phyloP scores from a whole-genome alignment of 208 protist species.

The Trypanosoma theileri region DNA sequence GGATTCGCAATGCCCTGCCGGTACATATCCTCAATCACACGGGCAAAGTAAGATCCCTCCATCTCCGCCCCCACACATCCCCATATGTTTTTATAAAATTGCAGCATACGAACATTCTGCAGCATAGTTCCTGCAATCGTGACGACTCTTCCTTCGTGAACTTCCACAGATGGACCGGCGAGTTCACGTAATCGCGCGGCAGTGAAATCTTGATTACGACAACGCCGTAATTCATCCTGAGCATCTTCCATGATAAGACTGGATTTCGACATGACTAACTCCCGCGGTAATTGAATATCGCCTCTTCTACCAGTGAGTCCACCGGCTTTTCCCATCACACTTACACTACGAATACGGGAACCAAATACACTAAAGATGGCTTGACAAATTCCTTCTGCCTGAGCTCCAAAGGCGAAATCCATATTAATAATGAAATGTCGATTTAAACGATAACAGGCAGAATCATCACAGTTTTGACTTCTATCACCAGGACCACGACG shows the following conservation, averaged over 20 bases:
- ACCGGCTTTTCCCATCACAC: slow-evolving; percentile 88
- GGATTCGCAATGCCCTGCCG: slow-evolving; percentile 70
- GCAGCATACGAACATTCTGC: slow-evolving; percentile 77
- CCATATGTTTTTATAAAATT: slow-evolving; percentile 85
- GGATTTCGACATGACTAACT: slow-evolving; percentile 85
- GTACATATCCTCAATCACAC: slow-evolving; percentile 81
- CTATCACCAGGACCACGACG: neutral
- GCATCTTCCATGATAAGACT: slow-evolving; percentile 82
- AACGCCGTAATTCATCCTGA: slow-evolving; percentile 82
- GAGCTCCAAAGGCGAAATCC: slow-evolving; percentile 90
- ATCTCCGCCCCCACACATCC: slow-evolving; percentile 86
- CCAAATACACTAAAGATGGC: slow-evolving; percentile 84
- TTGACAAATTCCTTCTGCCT: slow-evolving; percentile 82
- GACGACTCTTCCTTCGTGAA: slow-evolving; percentile 78
- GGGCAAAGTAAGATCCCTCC: slow-evolving; percentile 88
- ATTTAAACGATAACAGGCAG: slow-evolving; percentile 36
- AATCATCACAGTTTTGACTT: slow-evolving; percentile 21
- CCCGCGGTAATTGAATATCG: slow-evolving; percentile 85
- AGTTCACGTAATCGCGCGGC: slow-evolving; percentile 51
- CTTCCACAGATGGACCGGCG: slow-evolving; percentile 41
- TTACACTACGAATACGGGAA: slow-evolving; percentile 78
- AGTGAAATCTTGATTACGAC: slow-evolving; percentile 78
- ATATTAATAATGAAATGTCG: slow-evolving; percentile 90
- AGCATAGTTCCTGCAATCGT: slow-evolving; percentile 87
- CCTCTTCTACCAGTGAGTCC: slow-evolving; percentile 83